Conservation (phyloP, 495 filamentous ascomycete species). For the Tuber magnatum region DNA sequence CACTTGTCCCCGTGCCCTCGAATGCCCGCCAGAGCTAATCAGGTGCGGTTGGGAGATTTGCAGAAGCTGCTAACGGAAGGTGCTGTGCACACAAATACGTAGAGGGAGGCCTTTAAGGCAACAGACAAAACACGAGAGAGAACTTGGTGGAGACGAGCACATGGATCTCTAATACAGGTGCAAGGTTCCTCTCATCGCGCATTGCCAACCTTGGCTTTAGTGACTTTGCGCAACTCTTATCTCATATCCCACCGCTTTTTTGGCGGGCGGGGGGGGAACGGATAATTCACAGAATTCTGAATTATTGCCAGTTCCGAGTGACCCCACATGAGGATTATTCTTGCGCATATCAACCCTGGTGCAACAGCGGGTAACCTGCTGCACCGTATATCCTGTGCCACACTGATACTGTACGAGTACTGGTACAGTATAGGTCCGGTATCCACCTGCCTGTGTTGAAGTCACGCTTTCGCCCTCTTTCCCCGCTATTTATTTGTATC, state of each 20-base stretch:
- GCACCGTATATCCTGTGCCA: not conserved
- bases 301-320: not conserved
- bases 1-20: not conserved
- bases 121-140: not conserved
- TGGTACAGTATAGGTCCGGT: too few species aligned
- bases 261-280: not conserved
- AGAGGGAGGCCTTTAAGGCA: not conserved
- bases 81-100: not conserved
- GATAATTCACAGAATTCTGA: not conserved
- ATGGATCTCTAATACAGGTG: not conserved
- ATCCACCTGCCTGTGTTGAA: not conserved
- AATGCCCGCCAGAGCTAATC: not conserved
- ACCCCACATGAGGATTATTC: not conserved
- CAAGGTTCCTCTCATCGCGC: not conserved
- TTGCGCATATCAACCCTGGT: not conserved
- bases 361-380: not conserved
- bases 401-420: too few species aligned
- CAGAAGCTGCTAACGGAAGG: not conserved
- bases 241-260: not conserved
- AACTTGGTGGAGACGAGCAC: not conserved
- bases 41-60: not conserved
- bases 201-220: not conserved
- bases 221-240: not conserved
- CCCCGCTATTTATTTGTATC: not conserved
- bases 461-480: not conserved